phyloP scores from a whole-genome alignment of 1,139 yeast genomes.

The Petasospora fabianii region DNA sequence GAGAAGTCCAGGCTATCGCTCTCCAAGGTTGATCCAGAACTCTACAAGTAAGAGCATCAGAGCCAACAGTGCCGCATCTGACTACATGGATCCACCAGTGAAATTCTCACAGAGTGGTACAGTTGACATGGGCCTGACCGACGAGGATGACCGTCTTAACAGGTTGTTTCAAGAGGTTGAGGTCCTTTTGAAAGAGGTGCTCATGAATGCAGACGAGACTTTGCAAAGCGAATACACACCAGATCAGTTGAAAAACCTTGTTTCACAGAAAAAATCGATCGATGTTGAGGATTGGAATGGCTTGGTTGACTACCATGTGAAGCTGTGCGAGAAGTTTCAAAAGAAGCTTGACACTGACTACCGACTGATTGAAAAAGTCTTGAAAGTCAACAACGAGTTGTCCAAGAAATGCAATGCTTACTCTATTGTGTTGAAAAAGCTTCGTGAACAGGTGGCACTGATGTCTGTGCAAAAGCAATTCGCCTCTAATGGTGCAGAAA shows the following conservation, averaged over 20 bases:
- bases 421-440: too few relatives aligned
- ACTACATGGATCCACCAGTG: too few relatives aligned
- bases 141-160: background rate
- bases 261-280: slow-evolving; percentile 1
- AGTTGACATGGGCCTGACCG: background rate
- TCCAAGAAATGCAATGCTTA: background rate
- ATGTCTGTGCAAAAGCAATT: too few relatives aligned
- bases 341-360: slow-evolving; percentile 9
- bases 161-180: slow-evolving; percentile 1
- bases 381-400: slow-evolving; percentile 19
- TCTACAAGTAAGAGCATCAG: too few relatives aligned
- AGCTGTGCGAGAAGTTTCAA: slow-evolving; percentile 2
- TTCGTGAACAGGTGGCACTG: too few relatives aligned
- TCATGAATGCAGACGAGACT: background rate
- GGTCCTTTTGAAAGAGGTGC: slow-evolving; percentile 3
- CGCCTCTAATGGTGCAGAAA: too few relatives aligned
- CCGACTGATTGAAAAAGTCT: slow-evolving; percentile 17
- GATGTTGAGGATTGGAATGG: slow-evolving; percentile 13
- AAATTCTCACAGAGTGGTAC: background rate
- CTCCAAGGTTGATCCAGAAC: slow-evolving; percentile 13
- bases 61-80: too few relatives aligned
- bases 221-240: background rate
- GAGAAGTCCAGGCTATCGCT: slow-evolving; percentile 11
- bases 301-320: slow-evolving; percentile 12
- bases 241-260: slow-evolving; percentile 6